Conservation (phyloP, 352 stramenopile genomes). For the Phytophthora capsici region DNA sequence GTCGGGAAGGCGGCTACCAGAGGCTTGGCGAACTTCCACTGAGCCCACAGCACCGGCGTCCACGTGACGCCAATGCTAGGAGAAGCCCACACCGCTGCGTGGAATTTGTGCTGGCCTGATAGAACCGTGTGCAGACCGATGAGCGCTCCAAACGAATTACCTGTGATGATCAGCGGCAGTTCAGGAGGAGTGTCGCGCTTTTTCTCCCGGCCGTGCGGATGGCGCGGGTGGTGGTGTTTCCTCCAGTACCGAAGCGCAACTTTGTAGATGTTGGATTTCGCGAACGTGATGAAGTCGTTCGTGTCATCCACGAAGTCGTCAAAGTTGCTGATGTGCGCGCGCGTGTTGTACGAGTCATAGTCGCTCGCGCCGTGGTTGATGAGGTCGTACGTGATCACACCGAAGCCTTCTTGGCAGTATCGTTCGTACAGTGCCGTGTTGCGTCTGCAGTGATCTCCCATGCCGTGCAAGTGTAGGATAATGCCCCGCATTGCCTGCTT, state of each 20-base stretch:
- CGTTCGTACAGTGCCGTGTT: conserved; percentile 58
- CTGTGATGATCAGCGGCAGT: conserved; percentile 47
- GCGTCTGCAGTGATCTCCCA: conserved; percentile 64
- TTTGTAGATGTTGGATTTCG: conserved; percentile 40
- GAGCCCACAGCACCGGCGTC: conserved; percentile 44
- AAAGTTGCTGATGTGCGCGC: conserved; percentile 47
- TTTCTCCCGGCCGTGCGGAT: conserved; percentile 35
- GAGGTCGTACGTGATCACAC: conserved; percentile 65
- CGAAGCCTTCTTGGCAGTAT: conserved; percentile 53
- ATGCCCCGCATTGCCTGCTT: conserved; percentile 49
- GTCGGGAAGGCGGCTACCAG: conserved; percentile 42
- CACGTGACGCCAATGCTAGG: conserved; percentile 45
- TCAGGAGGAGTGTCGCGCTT: conserved; percentile 24
- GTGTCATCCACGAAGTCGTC: conserved; percentile 53
- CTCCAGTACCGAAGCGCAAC: conserved; percentile 40
- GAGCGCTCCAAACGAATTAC: conserved; percentile 47
- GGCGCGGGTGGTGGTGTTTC: conserved; percentile 36
- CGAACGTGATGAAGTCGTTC: conserved; percentile 51
- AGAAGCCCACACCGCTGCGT: conserved; percentile 40
- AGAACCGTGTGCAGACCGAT: conserved; percentile 51
- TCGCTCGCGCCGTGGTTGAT: conserved; percentile 53
- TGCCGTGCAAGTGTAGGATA: conserved; percentile 64
- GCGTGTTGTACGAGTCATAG: conserved; percentile 40
- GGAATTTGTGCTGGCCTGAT: conserved; percentile 47
- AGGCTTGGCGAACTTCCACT: conserved; percentile 40